Evolutionary conservation across 768 basidiomycete genomes (phyloP).

Genomic region (Leccinum uliginosum): DNA sequence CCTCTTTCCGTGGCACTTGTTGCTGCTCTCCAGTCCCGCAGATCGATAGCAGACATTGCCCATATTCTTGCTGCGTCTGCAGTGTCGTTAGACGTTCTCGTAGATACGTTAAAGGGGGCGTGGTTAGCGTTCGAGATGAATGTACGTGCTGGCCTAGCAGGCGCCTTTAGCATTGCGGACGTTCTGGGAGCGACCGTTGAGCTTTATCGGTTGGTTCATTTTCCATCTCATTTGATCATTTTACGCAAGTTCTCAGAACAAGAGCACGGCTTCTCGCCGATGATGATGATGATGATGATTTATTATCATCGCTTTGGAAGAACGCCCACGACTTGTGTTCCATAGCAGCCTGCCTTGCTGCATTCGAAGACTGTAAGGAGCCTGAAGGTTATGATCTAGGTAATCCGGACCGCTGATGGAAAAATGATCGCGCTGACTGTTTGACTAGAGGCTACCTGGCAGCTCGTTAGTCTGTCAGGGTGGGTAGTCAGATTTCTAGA

Average conservation of each 20-base stretch:
- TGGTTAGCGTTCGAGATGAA: conserved; percentile 43
- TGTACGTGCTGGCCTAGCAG: conserved; percentile 35
- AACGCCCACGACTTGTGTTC: conserved; percentile 67
- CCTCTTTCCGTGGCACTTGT: conserved; percentile 25
- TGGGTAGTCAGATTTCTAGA: conserved; percentile 65
- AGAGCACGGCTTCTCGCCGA: conserved; percentile 26
- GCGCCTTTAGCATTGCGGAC: conserved; percentile 41
- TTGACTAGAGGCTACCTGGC: conserved; percentile 64
- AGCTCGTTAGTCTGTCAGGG: conserved; percentile 54
- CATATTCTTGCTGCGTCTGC: conserved; percentile 48
- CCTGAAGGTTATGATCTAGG: conserved; percentile 61
- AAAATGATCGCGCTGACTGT: conserved; percentile 4
- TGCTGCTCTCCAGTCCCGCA: conserved; percentile 46
- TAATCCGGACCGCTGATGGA: conserved; percentile 23
- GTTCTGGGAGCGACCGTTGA: conserved; percentile 46
- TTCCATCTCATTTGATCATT: neutral
- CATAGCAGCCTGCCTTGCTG: conserved; percentile 51
- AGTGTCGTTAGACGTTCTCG: conserved; percentile 38
- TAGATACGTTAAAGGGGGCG: conserved; percentile 44
- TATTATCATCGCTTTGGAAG: conserved; percentile 47
- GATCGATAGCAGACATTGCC: conserved; percentile 55
- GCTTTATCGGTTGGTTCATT: conserved; percentile 29
- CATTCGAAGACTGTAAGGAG: conserved; percentile 66
- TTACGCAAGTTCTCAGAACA: conserved; percentile 25
- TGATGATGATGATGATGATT: conserved; percentile 35